Base-by-base conservation (phyloP, 1,284 basidiomycete genomes). In the Rugosomyces carneus region DNA sequence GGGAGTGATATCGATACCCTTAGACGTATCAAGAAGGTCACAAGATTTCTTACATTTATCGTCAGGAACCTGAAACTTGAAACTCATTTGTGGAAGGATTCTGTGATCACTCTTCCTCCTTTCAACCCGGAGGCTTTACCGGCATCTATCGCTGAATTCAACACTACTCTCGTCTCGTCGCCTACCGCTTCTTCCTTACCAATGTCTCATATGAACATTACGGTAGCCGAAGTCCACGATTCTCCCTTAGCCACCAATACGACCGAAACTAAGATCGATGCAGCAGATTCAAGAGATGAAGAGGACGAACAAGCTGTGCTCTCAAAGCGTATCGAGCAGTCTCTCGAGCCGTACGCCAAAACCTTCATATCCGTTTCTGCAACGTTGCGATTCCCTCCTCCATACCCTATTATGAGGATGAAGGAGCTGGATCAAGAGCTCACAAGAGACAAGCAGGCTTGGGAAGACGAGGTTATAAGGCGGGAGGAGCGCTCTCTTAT, bases 21-120 rank as follows among this genome's bases (percentile, higher is more conserved):
- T 45, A 77, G 77, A 42, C 84, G 85, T 35, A 78, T 99, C 61
- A 99, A 99, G 72, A 85, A 88, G 58, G 88, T 99, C 44, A 88
- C 93, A 16, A 77, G 89, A 31, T 93, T 97, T 67, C 78, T 98
- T 65, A 83, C 88, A 0, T 90, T 96, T 61, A 88, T 95, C 49
- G 93, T 92, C 11, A 78, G 88, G 45, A 93, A 96, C 60, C 69
- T 98, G 60, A 93, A 93, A 61, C 77, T 98, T 56, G 96, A 99
- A 69, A 92, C 89, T 0, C 88, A 92, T 59, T 74, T 99, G 15
- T 95, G 93, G 82, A 91, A 90, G 62, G 95, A 99, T 64, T 91
- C 90, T 40, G 81, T 91, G 45, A 87, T 93, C 54, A 86, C 86
- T 3, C 63, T 89, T 15, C 90, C 90, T 8, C 74, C 74, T 7